A percentile compares a stretch with the other conserved stretches of the same genome.
phyloP scores from a whole-genome alignment of 805 yeast genomes.

The Ogataea trehaloabstinens region DNA sequence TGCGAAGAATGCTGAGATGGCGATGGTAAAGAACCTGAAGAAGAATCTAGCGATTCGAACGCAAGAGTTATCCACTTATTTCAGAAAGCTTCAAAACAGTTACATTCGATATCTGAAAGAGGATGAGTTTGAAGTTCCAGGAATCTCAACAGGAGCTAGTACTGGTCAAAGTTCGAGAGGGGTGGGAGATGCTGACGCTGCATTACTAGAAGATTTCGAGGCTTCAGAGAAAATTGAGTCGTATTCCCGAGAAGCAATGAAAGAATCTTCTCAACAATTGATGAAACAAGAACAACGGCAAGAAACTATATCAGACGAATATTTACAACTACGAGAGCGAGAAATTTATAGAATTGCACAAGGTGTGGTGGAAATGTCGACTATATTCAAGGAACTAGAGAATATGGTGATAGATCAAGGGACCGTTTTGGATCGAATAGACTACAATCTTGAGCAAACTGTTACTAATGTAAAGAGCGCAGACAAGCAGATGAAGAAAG shows the following conservation, averaged over 20 bases:
- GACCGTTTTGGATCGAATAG: slow-evolving; percentile 87
- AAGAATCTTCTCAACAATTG: slow-evolving; percentile 42
- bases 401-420: slow-evolving; percentile 93
- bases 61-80: slow-evolving; percentile 73
- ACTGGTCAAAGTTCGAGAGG: slow-evolving; percentile 4
- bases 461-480: slow-evolving; percentile 73
- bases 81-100: slow-evolving; percentile 84
- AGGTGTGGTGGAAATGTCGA: slow-evolving; percentile 90
- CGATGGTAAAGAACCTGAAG: slow-evolving; percentile 75
- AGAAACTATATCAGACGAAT: slow-evolving; percentile 37
- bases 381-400: slow-evolving; percentile 92
- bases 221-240: slow-evolving; percentile 42
- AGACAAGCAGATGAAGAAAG: slow-evolving; percentile 71
- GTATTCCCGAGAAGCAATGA: slow-evolving; percentile 53
- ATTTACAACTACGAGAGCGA: slow-evolving; percentile 71
- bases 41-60: slow-evolving; percentile 82
- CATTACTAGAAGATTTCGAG: slow-evolving; percentile 32
- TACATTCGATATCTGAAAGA: slow-evolving; percentile 81
- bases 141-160: neutral
- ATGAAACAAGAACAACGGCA: slow-evolving; percentile 32
- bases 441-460: slow-evolving; percentile 84
- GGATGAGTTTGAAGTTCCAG: slow-evolving; percentile 58
- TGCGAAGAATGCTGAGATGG: slow-evolving; percentile 46
- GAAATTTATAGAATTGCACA: slow-evolving; percentile 90
- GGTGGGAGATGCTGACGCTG: slow-evolving; percentile 5